A percentile compares a stretch with the other conserved stretches of the same genome.
Evolutionary conservation across 371 early-diverging fungal genomes (phyloP).

Genomic region (Aphelidium insulamus): DNA sequence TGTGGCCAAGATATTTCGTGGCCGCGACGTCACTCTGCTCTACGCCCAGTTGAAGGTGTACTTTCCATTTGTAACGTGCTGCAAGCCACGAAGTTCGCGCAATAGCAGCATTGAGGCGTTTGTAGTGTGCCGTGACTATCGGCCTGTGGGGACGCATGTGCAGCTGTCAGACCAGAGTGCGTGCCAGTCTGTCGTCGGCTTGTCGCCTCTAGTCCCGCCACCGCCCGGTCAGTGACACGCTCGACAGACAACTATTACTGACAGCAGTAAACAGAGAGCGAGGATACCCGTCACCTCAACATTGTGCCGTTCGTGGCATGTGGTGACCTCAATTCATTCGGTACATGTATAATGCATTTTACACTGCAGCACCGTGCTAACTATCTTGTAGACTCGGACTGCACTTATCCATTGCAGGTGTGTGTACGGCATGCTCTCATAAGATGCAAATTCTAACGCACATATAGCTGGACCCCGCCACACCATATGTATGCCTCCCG

Average conservation of each 20-base stretch:
- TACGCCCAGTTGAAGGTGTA: constrained; percentile 77
- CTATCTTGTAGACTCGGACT: constrained; percentile 61
- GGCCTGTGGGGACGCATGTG: constrained; percentile 52
- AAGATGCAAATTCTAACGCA: too few species aligned
- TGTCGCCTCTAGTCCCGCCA: too few species aligned
- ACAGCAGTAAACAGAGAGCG: too few species aligned
- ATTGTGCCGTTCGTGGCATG: constrained; percentile 80
- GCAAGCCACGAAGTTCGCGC: constrained; percentile 89
- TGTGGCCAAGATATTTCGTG: constrained; percentile 92
- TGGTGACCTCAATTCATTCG: constrained; percentile 72
- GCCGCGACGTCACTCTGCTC: constrained; percentile 70
- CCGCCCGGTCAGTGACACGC: too few species aligned
- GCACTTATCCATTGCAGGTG: constrained; percentile 48
- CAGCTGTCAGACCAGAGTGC: too few species aligned
- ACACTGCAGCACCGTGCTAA: too few species aligned
- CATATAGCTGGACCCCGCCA: constrained; percentile 2
- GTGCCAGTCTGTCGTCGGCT: too few species aligned
- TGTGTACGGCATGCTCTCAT: too few species aligned
- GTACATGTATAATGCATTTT: too few species aligned
- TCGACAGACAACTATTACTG: too few species aligned
- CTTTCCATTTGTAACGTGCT: constrained; percentile 64
- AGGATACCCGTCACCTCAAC: too few species aligned
- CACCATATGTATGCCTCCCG: constrained; percentile 29
- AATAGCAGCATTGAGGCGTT: constrained; percentile 85
- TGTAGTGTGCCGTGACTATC: constrained; percentile 71